Base-by-base conservation (phyloP, 2,329 filamentous ascomycete genomes). In the Xylaria sp. region DNA sequence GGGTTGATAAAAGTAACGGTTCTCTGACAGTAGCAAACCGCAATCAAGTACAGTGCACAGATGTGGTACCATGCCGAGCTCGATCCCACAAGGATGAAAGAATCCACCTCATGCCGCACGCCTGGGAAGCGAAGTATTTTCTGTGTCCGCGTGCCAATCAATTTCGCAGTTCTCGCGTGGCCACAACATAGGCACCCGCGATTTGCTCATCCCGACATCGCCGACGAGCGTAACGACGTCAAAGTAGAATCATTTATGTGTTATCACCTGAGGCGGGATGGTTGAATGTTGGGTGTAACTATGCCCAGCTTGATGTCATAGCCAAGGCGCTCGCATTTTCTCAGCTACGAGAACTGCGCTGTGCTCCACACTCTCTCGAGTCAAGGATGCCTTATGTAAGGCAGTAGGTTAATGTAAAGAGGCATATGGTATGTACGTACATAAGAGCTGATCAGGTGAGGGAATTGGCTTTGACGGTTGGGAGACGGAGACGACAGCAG, bases 341-440 rank as follows among this genome's bases (percentile, higher is more conserved):
- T 27, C 11, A n/a, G 11, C 5, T 19, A n/a, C n/a, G 27, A 34
- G 60, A 42, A 39, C 36, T 47, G 36, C 50, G 24, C 57, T 27
- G 24, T 57, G 24, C 63, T 59, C 58, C 63, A 64, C 54, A 27
- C 60, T 42, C 30, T 60, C 65, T 61, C 57, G 68, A 69, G 68
- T 69, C 68, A 68, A 65, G 19, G 57, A 55, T 58, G 45, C 30
- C 54, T 48, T 61, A 53, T n/a, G 56, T 53, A 61, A 63, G n/a
- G 27, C 24, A 27, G 24, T 27, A 4, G 24, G 24, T 27, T 27
- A 27, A 4, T 27, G 24, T 24, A 48, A 64, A 55, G 36, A 36
- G 58, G 54, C 17, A 47, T n/a, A n/a, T n/a, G 6, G 3, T 36
- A 36, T 36, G 34, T 36, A 36, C 7, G 11, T 36, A 36, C 34